Conservation (phyloP, 208 protist species). For the Naegleria fowleri region DNA sequence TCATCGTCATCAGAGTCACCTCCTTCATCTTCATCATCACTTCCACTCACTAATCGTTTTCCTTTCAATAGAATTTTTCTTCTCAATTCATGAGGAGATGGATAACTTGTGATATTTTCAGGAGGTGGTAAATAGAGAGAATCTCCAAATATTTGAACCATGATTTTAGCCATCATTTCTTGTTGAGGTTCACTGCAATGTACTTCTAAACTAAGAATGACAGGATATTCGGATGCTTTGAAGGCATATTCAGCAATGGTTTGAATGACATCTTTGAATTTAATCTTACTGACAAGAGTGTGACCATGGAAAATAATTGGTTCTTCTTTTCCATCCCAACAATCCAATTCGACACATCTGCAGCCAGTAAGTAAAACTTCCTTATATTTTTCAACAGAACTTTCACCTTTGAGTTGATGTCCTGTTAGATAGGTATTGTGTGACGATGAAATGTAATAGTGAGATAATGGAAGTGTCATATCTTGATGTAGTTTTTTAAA, state of each 20-base stretch:
- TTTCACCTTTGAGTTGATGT: slow-evolving; percentile 66
- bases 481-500: slow-evolving; percentile 46
- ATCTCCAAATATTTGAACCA: slow-evolving; percentile 49
- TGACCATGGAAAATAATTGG: slow-evolving; percentile 69
- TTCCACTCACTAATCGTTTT: background rate
- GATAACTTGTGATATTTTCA: background rate
- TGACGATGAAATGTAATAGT: slow-evolving; percentile 82
- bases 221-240: slow-evolving; percentile 51
- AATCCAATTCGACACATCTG: slow-evolving; percentile 64
- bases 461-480: slow-evolving; percentile 65
- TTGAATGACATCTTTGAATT: slow-evolving; percentile 52
- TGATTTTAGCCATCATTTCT: slow-evolving; percentile 50
- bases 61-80: slow-evolving; percentile 28
- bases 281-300: slow-evolving; percentile 63
- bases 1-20: background rate
- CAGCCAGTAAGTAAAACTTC: slow-evolving; percentile 41
- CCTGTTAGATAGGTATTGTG: slow-evolving; percentile 92
- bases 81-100: slow-evolving; percentile 26
- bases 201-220: slow-evolving; percentile 66
- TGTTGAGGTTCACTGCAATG: slow-evolving; percentile 62
- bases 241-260: slow-evolving; percentile 60
- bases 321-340: slow-evolving; percentile 66
- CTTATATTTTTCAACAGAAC: slow-evolving; percentile 41
- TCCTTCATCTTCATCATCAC: background rate
- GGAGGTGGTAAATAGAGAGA: background rate